These are phyloP conservation scores for Clonostachys sp. DNA, from an alignment of 2,329 filamentous ascomycete species.

Conservation along the genomic window DNA sequence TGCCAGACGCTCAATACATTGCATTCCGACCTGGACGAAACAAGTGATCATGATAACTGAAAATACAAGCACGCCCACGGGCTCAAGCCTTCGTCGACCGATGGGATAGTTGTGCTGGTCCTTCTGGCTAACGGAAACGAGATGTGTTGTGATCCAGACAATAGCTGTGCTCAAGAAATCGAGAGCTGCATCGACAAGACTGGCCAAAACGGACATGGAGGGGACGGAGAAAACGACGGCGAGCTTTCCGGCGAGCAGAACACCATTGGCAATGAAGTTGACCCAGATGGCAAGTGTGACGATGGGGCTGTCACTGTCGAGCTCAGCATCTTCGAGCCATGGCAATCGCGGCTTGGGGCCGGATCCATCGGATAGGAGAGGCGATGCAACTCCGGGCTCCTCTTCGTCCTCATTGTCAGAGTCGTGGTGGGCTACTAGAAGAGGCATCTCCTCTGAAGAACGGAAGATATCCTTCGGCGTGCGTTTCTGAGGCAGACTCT, in stretches of 20 bases:
- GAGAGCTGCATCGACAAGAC: slow-evolving; percentile 72
- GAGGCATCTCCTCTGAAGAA: slow-evolving; percentile 62
- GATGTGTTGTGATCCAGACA: slow-evolving; percentile 71
- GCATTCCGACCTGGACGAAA: slow-evolving; percentile 72
- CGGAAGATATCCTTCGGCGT: slow-evolving; percentile 87
- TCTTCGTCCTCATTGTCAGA: slow-evolving; percentile 35
- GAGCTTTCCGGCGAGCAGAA: slow-evolving; percentile 73
- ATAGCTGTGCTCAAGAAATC: slow-evolving; percentile 81
- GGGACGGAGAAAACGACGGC: slow-evolving; percentile 73
- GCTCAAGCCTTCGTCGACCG: slow-evolving; percentile 69
- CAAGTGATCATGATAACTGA: slow-evolving; percentile 83
- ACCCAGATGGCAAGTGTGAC: slow-evolving; percentile 86
- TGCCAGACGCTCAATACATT: slow-evolving; percentile 63
- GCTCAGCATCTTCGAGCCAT: slow-evolving; percentile 65
- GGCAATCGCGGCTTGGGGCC: slow-evolving; percentile 55
- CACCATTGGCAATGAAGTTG: slow-evolving; percentile 74
- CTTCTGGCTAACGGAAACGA: slow-evolving; percentile 60
- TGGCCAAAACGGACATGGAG: slow-evolving; percentile 77
- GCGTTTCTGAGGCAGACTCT: slow-evolving; percentile 57
- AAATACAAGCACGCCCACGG: slow-evolving; percentile 76
- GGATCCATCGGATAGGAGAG: slow-evolving; percentile 10
- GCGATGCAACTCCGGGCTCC: slow-evolving; percentile 21
- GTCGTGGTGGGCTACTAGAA: slow-evolving; percentile 44
- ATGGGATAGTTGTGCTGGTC: slow-evolving; percentile 75
- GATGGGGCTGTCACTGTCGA: slow-evolving; percentile 69